Evolutionary conservation across 352 stramenopile genomes (phyloP), one percentile per base, ranked within the genome.

Genomic region (Blastocystis sp.): DNA sequence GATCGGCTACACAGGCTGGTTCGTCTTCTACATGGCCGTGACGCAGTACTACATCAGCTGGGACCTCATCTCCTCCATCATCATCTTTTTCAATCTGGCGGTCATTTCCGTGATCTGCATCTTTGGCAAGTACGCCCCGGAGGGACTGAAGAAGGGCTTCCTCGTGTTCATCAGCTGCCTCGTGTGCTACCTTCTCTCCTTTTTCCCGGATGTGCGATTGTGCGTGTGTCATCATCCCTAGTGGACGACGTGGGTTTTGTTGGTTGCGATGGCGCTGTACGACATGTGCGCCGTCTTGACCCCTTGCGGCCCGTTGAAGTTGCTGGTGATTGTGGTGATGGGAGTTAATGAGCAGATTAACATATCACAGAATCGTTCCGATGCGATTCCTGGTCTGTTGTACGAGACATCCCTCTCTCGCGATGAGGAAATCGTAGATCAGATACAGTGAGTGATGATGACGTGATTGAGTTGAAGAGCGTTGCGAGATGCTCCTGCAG

Each of bases 241-340:
- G 91, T 96, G 93, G 93, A 95, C 92, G 41, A 89, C 92, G 11
- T 96, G 93, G 93, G 94, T 93, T 84, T 90, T 95, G 2, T 89
- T 95, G n/a, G 89, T 97, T 11, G 93, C 97, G 53, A 90, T 98
- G 61, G 96, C 93, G 0, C 93, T 98, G 56, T 98, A 98, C 91
- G 96, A 98, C 90, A 91, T 98, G 5, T 98, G 96, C 89, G 96
- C 96, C 2, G 96, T 98, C 1, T 90, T 98, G 23, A 95, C 95
- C 9, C 96, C 96, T 0, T 94, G 96, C 80, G 96, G 96, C 11
- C 96, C 96, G 21, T 91, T 98, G 21, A 95, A 95, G 41, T 95
- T 93, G 21, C 91, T 98, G 1, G 94, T 96, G 10, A 19, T 56
- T 7, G 9, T 65, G 23, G 41, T 23, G 14, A 48, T 28, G n/a